Conservation (phyloP, 305 asterid species). For the Euphrasia arctica region DNA sequence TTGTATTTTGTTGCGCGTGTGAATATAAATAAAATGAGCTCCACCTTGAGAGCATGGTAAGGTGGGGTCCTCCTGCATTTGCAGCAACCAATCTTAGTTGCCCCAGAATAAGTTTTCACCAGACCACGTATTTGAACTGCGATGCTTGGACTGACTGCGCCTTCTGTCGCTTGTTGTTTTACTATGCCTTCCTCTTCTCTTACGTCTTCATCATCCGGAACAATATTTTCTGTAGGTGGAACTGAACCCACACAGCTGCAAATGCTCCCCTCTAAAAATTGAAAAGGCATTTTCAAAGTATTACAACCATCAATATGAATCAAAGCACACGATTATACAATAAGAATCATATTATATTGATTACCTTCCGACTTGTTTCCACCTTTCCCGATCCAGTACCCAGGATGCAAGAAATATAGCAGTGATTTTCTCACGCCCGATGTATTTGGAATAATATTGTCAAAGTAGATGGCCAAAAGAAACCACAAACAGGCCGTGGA, state of each 20-base stretch:
- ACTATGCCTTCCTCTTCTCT: slow-evolving; percentile 78
- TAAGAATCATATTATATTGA: slow-evolving; percentile 12
- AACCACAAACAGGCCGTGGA: slow-evolving; percentile 65
- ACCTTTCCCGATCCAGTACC: slow-evolving; percentile 92
- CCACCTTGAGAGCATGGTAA: slow-evolving; percentile 84
- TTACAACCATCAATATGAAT: slow-evolving; percentile 20
- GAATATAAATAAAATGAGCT: slow-evolving; percentile 1
- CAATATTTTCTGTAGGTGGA: slow-evolving; percentile 46
- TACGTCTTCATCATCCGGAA: slow-evolving; percentile 82
- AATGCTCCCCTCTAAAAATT: slow-evolving; percentile 58
- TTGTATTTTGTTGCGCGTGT: no score
- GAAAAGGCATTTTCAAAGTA: slow-evolving; percentile 20
- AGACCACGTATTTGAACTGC: slow-evolving; percentile 92
- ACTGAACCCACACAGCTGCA: slow-evolving; percentile 59
- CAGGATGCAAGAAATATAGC: slow-evolving; percentile 69
- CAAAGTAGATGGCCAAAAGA: slow-evolving; percentile 81
- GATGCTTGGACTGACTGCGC: slow-evolving; percentile 41
- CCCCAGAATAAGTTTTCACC: slow-evolving; percentile 72
- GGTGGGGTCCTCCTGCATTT: slow-evolving; percentile 76
- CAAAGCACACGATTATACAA: slow-evolving; percentile 13
- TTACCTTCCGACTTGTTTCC: slow-evolving; percentile 74
- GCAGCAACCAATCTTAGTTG: slow-evolving; percentile 60
- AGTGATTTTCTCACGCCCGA: slow-evolving; percentile 79
- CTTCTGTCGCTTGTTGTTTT: slow-evolving; percentile 58
- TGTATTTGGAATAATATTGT: slow-evolving; percentile 72